These are phyloP conservation scores for Candida incommunis DNA, from an alignment of 805 yeast species.

Conservation along the genomic window DNA sequence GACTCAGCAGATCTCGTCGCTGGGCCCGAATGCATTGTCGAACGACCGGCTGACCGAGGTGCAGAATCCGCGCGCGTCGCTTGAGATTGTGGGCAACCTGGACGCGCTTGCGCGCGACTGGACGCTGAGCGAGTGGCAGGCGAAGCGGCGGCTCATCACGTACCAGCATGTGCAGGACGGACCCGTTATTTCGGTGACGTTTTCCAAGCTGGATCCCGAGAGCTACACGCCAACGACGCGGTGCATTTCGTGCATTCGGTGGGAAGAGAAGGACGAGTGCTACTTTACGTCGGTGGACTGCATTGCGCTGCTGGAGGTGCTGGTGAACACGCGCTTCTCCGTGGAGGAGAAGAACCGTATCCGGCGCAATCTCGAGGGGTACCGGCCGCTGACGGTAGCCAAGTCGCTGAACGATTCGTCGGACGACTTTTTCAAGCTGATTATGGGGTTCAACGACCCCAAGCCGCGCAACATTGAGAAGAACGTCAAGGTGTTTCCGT, in stretches of 20 bases:
- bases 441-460: constrained; percentile 51
- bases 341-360: constrained; percentile 61
- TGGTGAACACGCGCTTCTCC: constrained; percentile 39
- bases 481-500: constrained; percentile 51
- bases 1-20: constrained; percentile 12
- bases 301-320: constrained; percentile 38
- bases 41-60: neutral
- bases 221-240: constrained; percentile 28
- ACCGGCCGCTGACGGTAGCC: constrained; percentile 46
- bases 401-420: constrained; percentile 27
- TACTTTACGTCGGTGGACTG: constrained; percentile 56
- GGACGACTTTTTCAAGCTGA: constrained; percentile 28
- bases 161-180: constrained; percentile 27
- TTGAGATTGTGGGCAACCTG: constrained; percentile 18
- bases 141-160: constrained; percentile 34
- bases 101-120: constrained; percentile 30
- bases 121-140: constrained; percentile 29
- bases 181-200: constrained; percentile 24
- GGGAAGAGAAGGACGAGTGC: constrained; percentile 34
- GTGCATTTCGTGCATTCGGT: constrained; percentile 44
- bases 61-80: constrained; percentile 11
- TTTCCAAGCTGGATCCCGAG: constrained; percentile 24
- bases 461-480: constrained; percentile 58
- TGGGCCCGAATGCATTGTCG: constrained; percentile 5
- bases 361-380: constrained; percentile 49